A percentile compares a stretch with the other conserved stretches of the same genome.
These are phyloP conservation scores for Trichopus zeylanicus DNA, from an alignment of 116 monocot genomes.

Conservation along the genomic window DNA sequence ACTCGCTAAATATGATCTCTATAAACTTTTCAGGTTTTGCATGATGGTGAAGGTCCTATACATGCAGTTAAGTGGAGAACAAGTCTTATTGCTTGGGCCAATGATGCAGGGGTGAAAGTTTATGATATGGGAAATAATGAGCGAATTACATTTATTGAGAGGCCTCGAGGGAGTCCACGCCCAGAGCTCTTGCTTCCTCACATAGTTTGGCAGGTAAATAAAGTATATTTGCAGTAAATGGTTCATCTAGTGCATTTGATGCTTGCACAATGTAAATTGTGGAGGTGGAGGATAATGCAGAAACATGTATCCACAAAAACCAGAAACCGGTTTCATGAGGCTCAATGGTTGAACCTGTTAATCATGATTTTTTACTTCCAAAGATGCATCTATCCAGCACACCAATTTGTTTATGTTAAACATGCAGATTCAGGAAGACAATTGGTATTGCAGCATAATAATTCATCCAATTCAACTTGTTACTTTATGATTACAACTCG, in stretches of 20 bases:
- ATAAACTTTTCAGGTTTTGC: slow-evolving; percentile 51
- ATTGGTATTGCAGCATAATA: no score
- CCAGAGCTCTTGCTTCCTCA: slow-evolving; percentile 92
- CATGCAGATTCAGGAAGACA: background rate
- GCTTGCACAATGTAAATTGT: background rate
- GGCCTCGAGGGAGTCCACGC: slow-evolving; percentile 79
- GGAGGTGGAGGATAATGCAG: background rate
- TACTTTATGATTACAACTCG: no score
- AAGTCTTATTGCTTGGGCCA: slow-evolving; percentile 97
- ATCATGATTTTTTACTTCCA: background rate
- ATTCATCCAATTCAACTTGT: no score
- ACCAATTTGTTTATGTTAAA: background rate
- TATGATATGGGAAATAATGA: slow-evolving; percentile 83
- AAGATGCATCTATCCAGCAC: no score
- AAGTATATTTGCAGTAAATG: background rate
- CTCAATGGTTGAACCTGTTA: background rate
- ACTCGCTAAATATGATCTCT: background rate
- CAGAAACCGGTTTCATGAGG: background rate
- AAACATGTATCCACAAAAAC: background rate
- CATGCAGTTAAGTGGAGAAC: slow-evolving; percentile 97
- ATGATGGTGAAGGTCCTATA: slow-evolving; percentile 97
- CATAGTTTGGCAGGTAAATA: slow-evolving; percentile 89
- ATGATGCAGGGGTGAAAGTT: slow-evolving; percentile 92
- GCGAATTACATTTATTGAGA: slow-evolving; percentile 86
- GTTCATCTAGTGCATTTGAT: background rate